Evolutionary conservation across 2,329 filamentous ascomycete genomes (phyloP).

Genomic region (Fusarium denticulatum): DNA sequence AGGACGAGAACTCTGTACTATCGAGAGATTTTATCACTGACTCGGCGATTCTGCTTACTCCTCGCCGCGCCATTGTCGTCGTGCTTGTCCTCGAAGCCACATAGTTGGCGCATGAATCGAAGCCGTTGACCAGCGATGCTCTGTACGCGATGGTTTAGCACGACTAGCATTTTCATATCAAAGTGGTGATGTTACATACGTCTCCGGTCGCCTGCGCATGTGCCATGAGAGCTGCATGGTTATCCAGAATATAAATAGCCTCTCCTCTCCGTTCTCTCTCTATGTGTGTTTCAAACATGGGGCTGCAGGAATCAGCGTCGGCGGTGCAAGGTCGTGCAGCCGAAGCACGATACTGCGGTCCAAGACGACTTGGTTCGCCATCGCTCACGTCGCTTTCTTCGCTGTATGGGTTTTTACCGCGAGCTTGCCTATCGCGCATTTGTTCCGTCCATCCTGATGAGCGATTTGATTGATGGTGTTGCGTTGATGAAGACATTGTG

Average conservation of each 20-base stretch:
- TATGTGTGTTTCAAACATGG: conserved; percentile 52
- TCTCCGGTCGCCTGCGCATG: conserved; percentile 64
- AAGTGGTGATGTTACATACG: conserved; percentile 51
- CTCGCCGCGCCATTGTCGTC: not conserved
- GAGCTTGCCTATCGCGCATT: conserved; percentile 68
- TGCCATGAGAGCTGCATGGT: conserved; percentile 68
- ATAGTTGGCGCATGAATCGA: conserved; percentile 66
- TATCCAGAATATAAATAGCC: conserved; percentile 65
- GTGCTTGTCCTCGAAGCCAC: conserved; percentile 56
- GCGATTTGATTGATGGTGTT: conserved; percentile 49
- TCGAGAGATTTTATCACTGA: conserved; percentile 27
- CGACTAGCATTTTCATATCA: not conserved
- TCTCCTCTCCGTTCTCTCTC: conserved; percentile 57
- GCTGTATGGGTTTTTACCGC: conserved; percentile 65
- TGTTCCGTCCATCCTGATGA: conserved; percentile 54
- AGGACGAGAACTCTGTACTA: conserved; percentile 1
- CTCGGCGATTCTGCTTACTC: conserved; percentile 23
- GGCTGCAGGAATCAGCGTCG: not conserved
- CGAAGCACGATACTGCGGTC: conserved; percentile 4
- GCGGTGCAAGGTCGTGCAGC: not conserved
- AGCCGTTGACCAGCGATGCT: conserved; percentile 65
- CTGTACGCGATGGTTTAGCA: conserved; percentile 47
- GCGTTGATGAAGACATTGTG: conserved; percentile 31
- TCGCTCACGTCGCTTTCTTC: conserved; percentile 40
- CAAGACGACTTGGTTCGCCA: conserved; percentile 29